Evolutionary conservation across 768 basidiomycete species (phyloP).

Genomic region (Royoungia palumana): DNA sequence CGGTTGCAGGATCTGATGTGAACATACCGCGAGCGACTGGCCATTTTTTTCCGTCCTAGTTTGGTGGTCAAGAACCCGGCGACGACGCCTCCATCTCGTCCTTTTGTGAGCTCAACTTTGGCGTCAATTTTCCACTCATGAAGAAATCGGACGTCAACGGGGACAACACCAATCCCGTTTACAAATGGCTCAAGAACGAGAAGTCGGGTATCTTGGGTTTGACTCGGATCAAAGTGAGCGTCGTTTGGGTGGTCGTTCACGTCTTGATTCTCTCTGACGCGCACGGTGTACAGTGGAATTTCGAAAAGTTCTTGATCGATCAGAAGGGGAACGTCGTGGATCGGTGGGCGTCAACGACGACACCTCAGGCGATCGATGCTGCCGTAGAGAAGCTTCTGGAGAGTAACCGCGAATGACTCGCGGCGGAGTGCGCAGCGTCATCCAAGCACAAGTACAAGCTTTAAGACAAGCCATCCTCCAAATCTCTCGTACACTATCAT

Average conservation of each 20-base stretch:
- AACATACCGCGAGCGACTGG: neutral
- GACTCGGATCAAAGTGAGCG: constrained; percentile 66
- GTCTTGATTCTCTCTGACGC: neutral
- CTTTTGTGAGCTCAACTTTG: constrained; percentile 80
- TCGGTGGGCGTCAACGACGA: constrained; percentile 75
- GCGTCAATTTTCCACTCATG: constrained; percentile 88
- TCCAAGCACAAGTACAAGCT: constrained; percentile 10
- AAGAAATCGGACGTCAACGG: constrained; percentile 95
- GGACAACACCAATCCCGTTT: constrained; percentile 76
- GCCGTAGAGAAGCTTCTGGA: constrained; percentile 60
- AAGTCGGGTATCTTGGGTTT: constrained; percentile 73
- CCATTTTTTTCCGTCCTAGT: constrained; percentile 42
- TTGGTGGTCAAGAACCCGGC: constrained; percentile 84
- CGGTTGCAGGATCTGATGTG: neutral
- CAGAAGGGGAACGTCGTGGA: constrained; percentile 72
- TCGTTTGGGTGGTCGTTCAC: neutral
- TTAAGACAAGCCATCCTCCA: neutral
- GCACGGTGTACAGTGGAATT: constrained; percentile 65
- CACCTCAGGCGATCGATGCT: constrained; percentile 59
- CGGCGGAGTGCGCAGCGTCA: neutral
- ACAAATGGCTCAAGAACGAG: constrained; percentile 78
- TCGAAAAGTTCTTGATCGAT: constrained; percentile 85
- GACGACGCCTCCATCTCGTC: constrained; percentile 68
- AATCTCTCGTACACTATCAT: too few relatives aligned
- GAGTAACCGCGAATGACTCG: constrained; percentile 18